Evolutionary conservation across 2,329 filamentous ascomycete species (phyloP), one percentile per base, ranked within the genome.

Genomic region (Davidsoniella neocaledoniae): DNA sequence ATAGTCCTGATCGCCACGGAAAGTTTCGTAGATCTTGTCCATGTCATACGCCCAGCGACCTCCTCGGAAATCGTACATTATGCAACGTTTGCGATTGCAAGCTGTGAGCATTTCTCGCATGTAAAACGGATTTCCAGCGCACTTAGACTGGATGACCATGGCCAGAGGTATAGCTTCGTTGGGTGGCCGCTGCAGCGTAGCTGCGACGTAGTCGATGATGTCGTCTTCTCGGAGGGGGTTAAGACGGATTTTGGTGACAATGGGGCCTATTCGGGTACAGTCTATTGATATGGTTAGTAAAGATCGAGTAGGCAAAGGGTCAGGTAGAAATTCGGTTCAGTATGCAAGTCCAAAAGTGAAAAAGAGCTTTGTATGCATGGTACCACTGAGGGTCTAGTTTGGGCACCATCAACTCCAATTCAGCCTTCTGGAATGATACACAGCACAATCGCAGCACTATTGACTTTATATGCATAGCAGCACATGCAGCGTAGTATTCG

Each of bases 81-180:
- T 83, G 61, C 85, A 94, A 56, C 81, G 81, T 60, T 86, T 91
- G 39, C 85, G 78, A 61, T 94, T 81, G 61, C 86, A 93, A 2
- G 83, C 81, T 59, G 85, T 85, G 4, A 95, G 73, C 74, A 95
- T 93, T 64, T 94, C 86, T 50, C 86, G 75, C 62, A 94, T 83
- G 59, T 91, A 93, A 59, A 94, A 95, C 0, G 87, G 82, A 54
- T 94, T 94, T 1, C 88, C 88, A 23, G 76, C 76, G 7, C 85
- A 90, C 65, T 91, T 93, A 58, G 90, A 87, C 61, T 93, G 84
- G 5, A 95, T 78, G 8, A 94, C 84, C 5, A 87, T 76, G 2
- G 85, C 83, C 16, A 96, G 69, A 0, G 87, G 81, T 1, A 84
- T 67, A 1, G 91, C 75, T 43, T 86, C 83, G 33, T 85, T 78